Conservation (phyloP, 2,329 filamentous ascomycete species). For the Cytospora mali region DNA sequence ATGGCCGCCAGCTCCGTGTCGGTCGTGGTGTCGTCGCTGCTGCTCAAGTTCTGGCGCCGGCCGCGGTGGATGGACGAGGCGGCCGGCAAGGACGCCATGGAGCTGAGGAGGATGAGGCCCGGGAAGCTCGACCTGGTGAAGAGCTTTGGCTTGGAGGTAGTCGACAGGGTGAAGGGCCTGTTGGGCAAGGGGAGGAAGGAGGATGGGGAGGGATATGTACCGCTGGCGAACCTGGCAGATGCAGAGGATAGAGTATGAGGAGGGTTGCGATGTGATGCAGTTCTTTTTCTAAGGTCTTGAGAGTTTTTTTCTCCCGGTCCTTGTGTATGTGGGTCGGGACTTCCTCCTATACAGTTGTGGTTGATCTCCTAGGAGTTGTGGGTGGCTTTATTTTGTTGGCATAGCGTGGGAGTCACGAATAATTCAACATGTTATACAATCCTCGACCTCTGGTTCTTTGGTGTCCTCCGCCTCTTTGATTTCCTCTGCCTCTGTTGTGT, state of each 20-base stretch:
- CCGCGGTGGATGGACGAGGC: constrained; percentile 85
- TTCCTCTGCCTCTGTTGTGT: background rate
- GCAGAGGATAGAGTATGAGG: constrained; percentile 28
- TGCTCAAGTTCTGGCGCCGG: constrained; percentile 84
- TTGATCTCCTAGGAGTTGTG: background rate
- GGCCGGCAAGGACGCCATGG: constrained; percentile 56
- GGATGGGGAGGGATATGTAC: constrained; percentile 61
- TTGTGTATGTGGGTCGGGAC: background rate
- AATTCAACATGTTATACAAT: background rate
- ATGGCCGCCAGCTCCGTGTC: constrained; percentile 92
- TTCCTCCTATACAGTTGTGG: background rate
- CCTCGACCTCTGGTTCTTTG: background rate
- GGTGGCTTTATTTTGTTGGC: background rate
- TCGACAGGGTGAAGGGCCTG: constrained; percentile 39
- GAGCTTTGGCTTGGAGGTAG: constrained; percentile 46
- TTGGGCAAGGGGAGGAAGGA: constrained; percentile 38
- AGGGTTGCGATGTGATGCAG: background rate
- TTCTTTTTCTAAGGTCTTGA: background rate
- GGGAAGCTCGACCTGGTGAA: constrained; percentile 43
- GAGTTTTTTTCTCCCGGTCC: background rate
- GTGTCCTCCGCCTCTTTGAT: background rate
- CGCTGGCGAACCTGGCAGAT: constrained; percentile 55
- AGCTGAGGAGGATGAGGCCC: constrained; percentile 47
- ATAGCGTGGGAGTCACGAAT: background rate
- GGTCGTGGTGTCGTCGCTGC: constrained; percentile 80